Conservation (phyloP, 176 grass and related monocot species). For the Metroxylon sagu region DNA sequence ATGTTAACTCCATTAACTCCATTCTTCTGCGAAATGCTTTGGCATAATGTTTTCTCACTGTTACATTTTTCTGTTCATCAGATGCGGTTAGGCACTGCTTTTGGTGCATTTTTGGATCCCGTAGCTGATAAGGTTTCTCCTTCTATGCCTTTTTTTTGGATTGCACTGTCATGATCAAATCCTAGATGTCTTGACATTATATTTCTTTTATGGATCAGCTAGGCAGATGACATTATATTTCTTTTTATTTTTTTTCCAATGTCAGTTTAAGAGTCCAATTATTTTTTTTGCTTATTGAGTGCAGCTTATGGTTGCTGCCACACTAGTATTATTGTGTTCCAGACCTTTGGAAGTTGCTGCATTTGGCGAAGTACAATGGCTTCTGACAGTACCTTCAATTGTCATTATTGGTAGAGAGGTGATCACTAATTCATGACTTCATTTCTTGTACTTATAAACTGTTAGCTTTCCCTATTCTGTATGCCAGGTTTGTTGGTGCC, state of each 20-base stretch:
- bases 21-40: not conserved
- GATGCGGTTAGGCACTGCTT: slow-evolving; percentile 91
- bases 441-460: no score
- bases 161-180: no score
- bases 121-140: slow-evolving; percentile 85
- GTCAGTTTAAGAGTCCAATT: slow-evolving; percentile 14
- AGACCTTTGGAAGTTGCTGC: slow-evolving; percentile 66
- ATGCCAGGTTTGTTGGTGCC: no score
- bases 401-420: slow-evolving; percentile 99
- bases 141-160: no score
- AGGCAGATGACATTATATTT: no score
- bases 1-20: no score
- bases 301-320: slow-evolving; percentile 97
- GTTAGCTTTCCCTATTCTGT: no score
- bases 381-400: slow-evolving; percentile 90
- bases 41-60: not conserved
- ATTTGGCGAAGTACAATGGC: slow-evolving; percentile 59
- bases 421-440: not conserved
- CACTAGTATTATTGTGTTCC: slow-evolving; percentile 79
- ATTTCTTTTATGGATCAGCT: no score
- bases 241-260: not conserved
- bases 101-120: slow-evolving; percentile 99
- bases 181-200: no score
- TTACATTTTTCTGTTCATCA: slow-evolving; percentile 21
- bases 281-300: slow-evolving; percentile 15